Evolutionary conservation across 768 basidiomycete species (phyloP), one percentile per base, ranked within the genome.

Genomic region (Rossbeevera mucosa): DNA sequence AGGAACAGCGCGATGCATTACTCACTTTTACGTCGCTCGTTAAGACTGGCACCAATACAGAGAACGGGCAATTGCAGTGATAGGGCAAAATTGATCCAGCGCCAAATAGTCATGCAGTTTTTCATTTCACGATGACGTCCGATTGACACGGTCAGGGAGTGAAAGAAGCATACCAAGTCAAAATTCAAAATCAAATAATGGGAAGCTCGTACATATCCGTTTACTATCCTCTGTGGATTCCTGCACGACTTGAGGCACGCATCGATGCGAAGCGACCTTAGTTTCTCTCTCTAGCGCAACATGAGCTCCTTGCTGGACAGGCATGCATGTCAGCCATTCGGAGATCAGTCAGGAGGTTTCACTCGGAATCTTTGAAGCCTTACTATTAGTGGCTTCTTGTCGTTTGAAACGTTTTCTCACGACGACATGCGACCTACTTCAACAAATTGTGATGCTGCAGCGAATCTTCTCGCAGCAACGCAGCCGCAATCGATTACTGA

Each of bases 21-120:
- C 56, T 20, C 52, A 64, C 59, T 51, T 58, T 65, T 65, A 63
- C 59, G 54, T 65, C 45, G 18, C 20, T 20, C 48, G 12, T 47
- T 7, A 33, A 33, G 28, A 45, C 45, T 43, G 42, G 26, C 14
- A n/a, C 26, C 13, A 29, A 41, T 42, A 51, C 25, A 7, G 22
- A 20, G 33, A 31, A 30, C 40, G 42, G 30, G 43, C 31, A 30
- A 16, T 22, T 41, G 24, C 33, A 33, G 50, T 25, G 40, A 47
- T 33, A 26, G 18, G 21, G 42, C 38, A 20, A 43, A 18, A 20
- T 5, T 21, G 24, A 25, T 21, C 44, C 44, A 30, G 28, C n/a
- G 12, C 20, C n/a, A 11, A 20, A 20, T 36, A 41, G 16, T 18
- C 59, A 18, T 53, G 51, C 48, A 29, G 44, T 48, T 42, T 56